Percentiles rank a stretch among this genome's conserved stretches.
These are phyloP conservation scores for Tolypocladium tundrense DNA, from an alignment of 2,329 filamentous ascomycete genomes.

Conservation along the genomic window DNA sequence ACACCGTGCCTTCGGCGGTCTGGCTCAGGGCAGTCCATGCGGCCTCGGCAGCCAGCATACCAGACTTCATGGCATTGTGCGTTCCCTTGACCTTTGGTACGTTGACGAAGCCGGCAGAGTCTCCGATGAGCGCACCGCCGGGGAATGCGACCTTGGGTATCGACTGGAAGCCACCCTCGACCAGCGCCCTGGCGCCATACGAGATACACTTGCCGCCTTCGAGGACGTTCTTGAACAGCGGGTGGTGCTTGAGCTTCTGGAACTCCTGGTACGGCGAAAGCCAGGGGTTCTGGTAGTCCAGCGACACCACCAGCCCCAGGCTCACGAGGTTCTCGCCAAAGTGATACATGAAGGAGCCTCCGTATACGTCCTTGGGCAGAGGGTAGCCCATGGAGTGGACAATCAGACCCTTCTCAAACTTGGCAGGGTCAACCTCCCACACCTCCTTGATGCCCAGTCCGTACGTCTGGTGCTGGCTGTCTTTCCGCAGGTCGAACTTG, in stretches of 20 bases:
- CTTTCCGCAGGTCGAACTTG: constrained; percentile 80
- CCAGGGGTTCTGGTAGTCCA: constrained; percentile 97
- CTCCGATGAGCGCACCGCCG: constrained; percentile 87
- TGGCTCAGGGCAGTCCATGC: constrained; percentile 64
- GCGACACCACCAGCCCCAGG: constrained; percentile 79
- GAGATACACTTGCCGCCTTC: constrained; percentile 97
- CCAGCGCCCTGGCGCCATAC: constrained; percentile 82
- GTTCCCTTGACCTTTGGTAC: constrained; percentile 98
- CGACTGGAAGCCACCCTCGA: constrained; percentile 94
- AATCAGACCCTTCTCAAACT: constrained; percentile 79
- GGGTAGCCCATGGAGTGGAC: constrained; percentile 91
- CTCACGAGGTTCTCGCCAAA: constrained; percentile 96
- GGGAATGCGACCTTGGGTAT: constrained; percentile 97
- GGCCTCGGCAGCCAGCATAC: constrained; percentile 91
- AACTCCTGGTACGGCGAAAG: constrained; percentile 92
- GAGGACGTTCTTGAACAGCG: constrained; percentile 76
- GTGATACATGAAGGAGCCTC: constrained; percentile 98
- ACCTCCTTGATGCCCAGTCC: constrained; percentile 92
- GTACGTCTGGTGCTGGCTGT: constrained; percentile 92
- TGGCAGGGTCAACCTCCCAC: constrained; percentile 90
- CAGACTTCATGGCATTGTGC: constrained; percentile 94
- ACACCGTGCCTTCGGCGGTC: constrained; percentile 58
- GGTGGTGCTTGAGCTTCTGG: constrained; percentile 96
- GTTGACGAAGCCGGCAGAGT: constrained; percentile 94
- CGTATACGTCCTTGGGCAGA: constrained; percentile 78